phyloP scores from a whole-genome alignment of 2,329 filamentous ascomycete genomes.

The Emergomyces africanus region DNA sequence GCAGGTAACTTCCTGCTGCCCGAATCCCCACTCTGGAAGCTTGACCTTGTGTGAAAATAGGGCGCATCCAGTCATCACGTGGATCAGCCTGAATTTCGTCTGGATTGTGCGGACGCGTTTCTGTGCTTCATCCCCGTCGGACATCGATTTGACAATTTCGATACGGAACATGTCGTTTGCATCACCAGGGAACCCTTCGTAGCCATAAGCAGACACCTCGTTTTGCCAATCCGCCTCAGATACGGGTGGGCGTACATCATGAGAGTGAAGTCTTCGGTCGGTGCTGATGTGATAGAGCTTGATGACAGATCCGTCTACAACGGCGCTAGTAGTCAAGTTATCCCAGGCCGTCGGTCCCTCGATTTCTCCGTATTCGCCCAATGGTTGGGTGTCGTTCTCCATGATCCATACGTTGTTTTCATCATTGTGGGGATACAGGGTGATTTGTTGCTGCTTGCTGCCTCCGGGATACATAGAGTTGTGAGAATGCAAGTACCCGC shows the following conservation, averaged over 20 bases:
- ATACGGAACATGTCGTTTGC: slow-evolving; percentile 93
- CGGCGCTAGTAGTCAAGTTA: slow-evolving; percentile 50
- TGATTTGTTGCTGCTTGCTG: slow-evolving; percentile 98
- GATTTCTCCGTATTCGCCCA: slow-evolving; percentile 62
- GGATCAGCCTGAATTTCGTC: slow-evolving; percentile 89
- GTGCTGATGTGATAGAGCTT: slow-evolving; percentile 75
- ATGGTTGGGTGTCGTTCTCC: slow-evolving; percentile 91
- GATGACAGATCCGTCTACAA: slow-evolving; percentile 69
- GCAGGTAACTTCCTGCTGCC: slow-evolving; percentile 98
- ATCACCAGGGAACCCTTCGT: slow-evolving; percentile 91
- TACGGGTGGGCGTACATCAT: slow-evolving; percentile 67
- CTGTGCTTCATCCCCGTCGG: slow-evolving; percentile 65
- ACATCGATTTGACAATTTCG: slow-evolving; percentile 87
- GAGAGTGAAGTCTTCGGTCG: slow-evolving; percentile 83
- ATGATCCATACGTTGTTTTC: slow-evolving; percentile 93
- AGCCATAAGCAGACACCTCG: slow-evolving; percentile 92
- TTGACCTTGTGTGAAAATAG: slow-evolving; percentile 99
- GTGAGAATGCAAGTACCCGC: slow-evolving; percentile 94
- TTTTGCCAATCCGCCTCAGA: slow-evolving; percentile 90
- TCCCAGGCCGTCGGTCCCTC: slow-evolving; percentile 80
- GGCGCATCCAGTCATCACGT: slow-evolving; percentile 92
- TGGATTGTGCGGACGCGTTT: slow-evolving; percentile 83
- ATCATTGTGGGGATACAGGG: slow-evolving; percentile 96
- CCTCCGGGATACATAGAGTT: slow-evolving; percentile 94
- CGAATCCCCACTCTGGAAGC: slow-evolving; percentile 92